These are phyloP conservation scores for Penicillium paradoxum DNA, from an alignment of 495 filamentous ascomycete genomes.

Conservation along the genomic window DNA sequence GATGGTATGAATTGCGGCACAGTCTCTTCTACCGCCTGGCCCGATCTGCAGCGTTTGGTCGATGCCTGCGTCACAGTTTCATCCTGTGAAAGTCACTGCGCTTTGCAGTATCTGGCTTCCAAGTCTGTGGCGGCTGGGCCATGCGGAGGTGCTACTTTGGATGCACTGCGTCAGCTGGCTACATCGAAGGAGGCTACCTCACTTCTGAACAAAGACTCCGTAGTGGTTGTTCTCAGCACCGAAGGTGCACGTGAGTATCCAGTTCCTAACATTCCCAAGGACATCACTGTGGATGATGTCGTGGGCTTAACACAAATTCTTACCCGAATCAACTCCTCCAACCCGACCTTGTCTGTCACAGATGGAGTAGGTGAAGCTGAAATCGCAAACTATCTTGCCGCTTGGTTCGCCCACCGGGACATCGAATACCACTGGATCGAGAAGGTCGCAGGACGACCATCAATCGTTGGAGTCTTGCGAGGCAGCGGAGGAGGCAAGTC, in stretches of 20 bases:
- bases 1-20: conserved; percentile 65
- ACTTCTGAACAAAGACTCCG: conserved; percentile 38
- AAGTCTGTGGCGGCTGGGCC: conserved; percentile 52
- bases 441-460: conserved; percentile 36
- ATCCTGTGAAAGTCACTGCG: conserved; percentile 51
- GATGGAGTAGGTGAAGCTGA: conserved; percentile 38
- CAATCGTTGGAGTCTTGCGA: conserved; percentile 41
- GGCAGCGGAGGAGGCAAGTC: conserved; percentile 41
- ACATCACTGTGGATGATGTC: conserved; percentile 31
- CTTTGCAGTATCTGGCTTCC: conserved; percentile 43
- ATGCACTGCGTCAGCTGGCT: conserved; percentile 47
- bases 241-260: conserved; percentile 42
- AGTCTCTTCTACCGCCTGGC: conserved; percentile 59
- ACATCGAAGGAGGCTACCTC: conserved; percentile 20
- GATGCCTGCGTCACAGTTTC: conserved; percentile 55
- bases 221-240: conserved; percentile 51
- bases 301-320: conserved; percentile 35
- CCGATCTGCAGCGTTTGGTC: conserved; percentile 46
- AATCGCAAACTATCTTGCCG: conserved; percentile 36
- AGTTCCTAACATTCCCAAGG: conserved; percentile 23
- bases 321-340: conserved; percentile 43
- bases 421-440: conserved; percentile 45
- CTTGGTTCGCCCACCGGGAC: conserved; percentile 43
- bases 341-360: conserved; percentile 33
- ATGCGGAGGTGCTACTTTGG: conserved; percentile 58